phyloP scores from a whole-genome alignment of 768 basidiomycete species.

The Cystofilobasidium macerans region DNA sequence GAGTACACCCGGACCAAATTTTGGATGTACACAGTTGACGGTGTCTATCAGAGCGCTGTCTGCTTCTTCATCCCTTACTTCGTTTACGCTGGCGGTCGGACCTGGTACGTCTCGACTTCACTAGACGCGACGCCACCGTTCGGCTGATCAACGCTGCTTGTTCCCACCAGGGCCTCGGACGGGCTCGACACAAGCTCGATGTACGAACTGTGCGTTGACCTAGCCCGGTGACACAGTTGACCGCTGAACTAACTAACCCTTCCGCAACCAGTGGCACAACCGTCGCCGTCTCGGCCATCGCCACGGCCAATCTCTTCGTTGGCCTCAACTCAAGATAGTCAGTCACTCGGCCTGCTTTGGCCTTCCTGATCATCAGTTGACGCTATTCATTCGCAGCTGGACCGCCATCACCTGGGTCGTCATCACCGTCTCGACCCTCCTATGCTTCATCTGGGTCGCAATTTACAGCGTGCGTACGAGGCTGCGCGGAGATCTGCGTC shows the following conservation, averaged over 20 bases:
- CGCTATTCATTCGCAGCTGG: slow-evolving; percentile 41
- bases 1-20: slow-evolving; percentile 88
- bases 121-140: too few relatives aligned
- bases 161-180: slow-evolving; percentile 39
- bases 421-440: slow-evolving; percentile 34
- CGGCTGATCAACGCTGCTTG: not conserved
- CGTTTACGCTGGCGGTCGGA: slow-evolving; percentile 48
- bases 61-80: slow-evolving; percentile 51
- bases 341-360: not conserved
- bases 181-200: slow-evolving; percentile 68
- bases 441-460: slow-evolving; percentile 64
- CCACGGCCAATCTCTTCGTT: slow-evolving; percentile 79
- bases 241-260: not conserved
- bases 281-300: slow-evolving; percentile 72
- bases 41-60: slow-evolving; percentile 5
- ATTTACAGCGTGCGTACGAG: slow-evolving; percentile 55
- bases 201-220: slow-evolving; percentile 49
- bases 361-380: not conserved
- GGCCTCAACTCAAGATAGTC: slow-evolving; percentile 72
- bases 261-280: slow-evolving; percentile 56
- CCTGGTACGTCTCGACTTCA: slow-evolving; percentile 39
- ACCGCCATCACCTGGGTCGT: slow-evolving; percentile 39
- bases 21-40: slow-evolving; percentile 90
- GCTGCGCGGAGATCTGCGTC: not conserved
- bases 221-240: not conserved